phyloP scores from a whole-genome alignment of 768 basidiomycete genomes.

The Lentinula aciculospora region DNA sequence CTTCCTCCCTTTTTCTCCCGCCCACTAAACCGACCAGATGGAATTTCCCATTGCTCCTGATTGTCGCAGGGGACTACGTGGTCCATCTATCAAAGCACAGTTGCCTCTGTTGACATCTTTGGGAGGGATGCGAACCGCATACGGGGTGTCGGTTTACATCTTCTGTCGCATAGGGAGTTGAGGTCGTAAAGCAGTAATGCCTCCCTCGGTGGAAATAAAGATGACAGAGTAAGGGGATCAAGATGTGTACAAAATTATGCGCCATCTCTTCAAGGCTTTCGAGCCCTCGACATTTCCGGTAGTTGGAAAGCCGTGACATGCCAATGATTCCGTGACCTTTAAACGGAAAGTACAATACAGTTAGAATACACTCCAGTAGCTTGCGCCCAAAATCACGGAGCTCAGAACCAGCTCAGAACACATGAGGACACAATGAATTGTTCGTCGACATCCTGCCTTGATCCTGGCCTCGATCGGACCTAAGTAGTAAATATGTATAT shows the following conservation, averaged over 20 bases:
- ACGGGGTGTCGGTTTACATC: too few relatives aligned
- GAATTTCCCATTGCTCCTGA: not conserved
- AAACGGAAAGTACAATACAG: constrained; percentile 1
- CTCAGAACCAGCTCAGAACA: not conserved
- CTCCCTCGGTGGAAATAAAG: not conserved
- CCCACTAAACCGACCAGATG: not conserved
- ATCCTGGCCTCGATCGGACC: constrained; percentile 1
- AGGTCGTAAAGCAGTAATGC: not conserved
- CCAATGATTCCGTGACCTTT: not conserved
- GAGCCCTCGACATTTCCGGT: not conserved
- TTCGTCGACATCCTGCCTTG: not conserved
- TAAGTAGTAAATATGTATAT: not conserved
- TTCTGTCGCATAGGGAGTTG: too few relatives aligned
- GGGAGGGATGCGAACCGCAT: too few relatives aligned
- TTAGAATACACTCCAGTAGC: not conserved
- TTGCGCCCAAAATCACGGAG: not conserved
- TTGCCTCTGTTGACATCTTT: too few relatives aligned
- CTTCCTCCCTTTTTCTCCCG: not conserved
- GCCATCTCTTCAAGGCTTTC: not conserved
- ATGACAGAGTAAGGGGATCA: not conserved
- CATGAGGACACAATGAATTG: not conserved
- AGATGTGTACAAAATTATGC: not conserved
- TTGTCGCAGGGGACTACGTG: not conserved
- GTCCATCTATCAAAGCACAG: not conserved
- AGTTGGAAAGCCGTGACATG: constrained; percentile 3